Percentiles rank a stretch among this genome's conserved stretches.
These are phyloP conservation scores for Globisporangium heterothallicum DNA, from an alignment of 352 stramenopile genomes.

Conservation along the genomic window DNA sequence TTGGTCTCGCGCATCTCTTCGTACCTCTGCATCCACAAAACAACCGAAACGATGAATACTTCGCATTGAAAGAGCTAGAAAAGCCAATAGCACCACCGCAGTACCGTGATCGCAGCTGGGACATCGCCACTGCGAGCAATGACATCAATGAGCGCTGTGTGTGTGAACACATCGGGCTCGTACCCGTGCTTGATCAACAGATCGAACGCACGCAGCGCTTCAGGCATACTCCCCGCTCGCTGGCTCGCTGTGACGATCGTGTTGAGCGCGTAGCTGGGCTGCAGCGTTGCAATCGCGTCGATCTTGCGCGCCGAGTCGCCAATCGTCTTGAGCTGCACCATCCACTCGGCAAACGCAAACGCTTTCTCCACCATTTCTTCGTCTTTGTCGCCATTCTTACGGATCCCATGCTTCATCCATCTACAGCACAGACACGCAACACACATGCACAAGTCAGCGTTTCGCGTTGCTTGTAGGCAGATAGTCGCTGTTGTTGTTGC, in stretches of 20 bases:
- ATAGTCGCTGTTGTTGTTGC: no score
- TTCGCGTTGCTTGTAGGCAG: no score
- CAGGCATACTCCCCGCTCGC: slow-evolving; percentile 42
- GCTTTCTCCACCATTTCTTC: slow-evolving; percentile 16
- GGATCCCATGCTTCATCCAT: slow-evolving; percentile 62
- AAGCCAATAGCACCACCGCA: background rate
- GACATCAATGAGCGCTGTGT: slow-evolving; percentile 78
- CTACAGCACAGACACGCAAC: slow-evolving; percentile 4
- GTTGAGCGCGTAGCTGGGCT: slow-evolving; percentile 73
- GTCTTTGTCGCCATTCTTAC: slow-evolving; percentile 57
- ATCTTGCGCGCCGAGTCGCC: slow-evolving; percentile 48
- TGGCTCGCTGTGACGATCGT: slow-evolving; percentile 76
- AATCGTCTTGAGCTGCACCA: slow-evolving; percentile 38
- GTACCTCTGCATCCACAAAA: slow-evolving; percentile 30
- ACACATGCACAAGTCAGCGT: background rate
- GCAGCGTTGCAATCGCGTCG: slow-evolving; percentile 28
- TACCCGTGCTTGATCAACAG: slow-evolving; percentile 41
- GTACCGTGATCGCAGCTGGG: slow-evolving; percentile 37
- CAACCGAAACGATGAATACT: no score
- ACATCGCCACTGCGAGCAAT: slow-evolving; percentile 47
- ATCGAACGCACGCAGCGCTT: slow-evolving; percentile 61
- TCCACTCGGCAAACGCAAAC: slow-evolving; percentile 69
- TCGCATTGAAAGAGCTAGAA: no score
- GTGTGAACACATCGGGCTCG: slow-evolving; percentile 74
- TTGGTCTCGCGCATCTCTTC: slow-evolving; percentile 54